Percentiles rank a stretch among this genome's conserved stretches.
These are phyloP conservation scores for Pichia scutulata DNA, from an alignment of 805 yeast genomes.

Conservation along the genomic window DNA sequence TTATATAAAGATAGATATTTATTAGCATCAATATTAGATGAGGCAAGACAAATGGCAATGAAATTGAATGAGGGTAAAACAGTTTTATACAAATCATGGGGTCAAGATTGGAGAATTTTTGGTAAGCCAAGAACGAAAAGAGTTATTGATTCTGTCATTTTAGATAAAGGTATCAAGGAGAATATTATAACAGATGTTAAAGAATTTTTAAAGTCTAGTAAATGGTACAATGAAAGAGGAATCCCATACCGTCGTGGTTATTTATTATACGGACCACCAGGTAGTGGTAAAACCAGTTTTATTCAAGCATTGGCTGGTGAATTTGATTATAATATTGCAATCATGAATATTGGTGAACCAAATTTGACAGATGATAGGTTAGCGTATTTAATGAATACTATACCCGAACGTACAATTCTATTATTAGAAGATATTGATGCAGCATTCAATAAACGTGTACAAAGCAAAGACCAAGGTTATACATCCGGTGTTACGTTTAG, in stretches of 20 bases:
- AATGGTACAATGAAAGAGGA: slow-evolving; percentile 95
- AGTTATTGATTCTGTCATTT: slow-evolving; percentile 72
- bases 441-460: slow-evolving; percentile 80
- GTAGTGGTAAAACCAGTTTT: slow-evolving; percentile 92
- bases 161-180: slow-evolving; percentile 70
- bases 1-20: slow-evolving; percentile 70
- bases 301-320: slow-evolving; percentile 97
- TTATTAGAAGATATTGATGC: slow-evolving; percentile 93
- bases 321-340: slow-evolving; percentile 90
- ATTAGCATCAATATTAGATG: slow-evolving; percentile 58
- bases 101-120: slow-evolving; percentile 98
- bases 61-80: slow-evolving; percentile 86
- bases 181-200: slow-evolving; percentile 59
- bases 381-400: slow-evolving; percentile 92
- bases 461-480: slow-evolving; percentile 68
- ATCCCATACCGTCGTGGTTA: slow-evolving; percentile 96
- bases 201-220: slow-evolving; percentile 72
- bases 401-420: slow-evolving; percentile 82
- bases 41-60: slow-evolving; percentile 80
- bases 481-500: slow-evolving; percentile 90
- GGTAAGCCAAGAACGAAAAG: slow-evolving; percentile 92
- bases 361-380: slow-evolving; percentile 91
- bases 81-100: slow-evolving; percentile 89
- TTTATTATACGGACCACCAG: slow-evolving; percentile 93
- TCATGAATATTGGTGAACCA: slow-evolving; percentile 81